These are phyloP conservation scores for Umbelopsis sp. DNA, from an alignment of 371 early-diverging fungal genomes.

Conservation along the genomic window DNA sequence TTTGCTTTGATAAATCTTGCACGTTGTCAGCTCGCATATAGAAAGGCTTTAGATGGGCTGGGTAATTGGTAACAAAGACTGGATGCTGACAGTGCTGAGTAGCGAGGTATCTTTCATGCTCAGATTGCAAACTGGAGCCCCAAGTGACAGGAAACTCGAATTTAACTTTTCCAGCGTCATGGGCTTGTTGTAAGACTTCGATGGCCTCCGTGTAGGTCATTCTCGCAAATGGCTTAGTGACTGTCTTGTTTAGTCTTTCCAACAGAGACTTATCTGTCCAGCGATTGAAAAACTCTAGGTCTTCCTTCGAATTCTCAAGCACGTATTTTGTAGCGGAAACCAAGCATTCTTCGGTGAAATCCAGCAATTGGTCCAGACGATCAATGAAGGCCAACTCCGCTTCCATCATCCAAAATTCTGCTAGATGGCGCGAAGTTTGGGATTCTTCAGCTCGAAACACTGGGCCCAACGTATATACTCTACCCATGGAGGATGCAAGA, in stretches of 20 bases:
- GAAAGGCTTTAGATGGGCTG: slow-evolving; percentile 82
- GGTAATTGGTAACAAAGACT: slow-evolving; percentile 93
- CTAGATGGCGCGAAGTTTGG: slow-evolving; percentile 82
- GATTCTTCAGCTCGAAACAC: slow-evolving; percentile 90
- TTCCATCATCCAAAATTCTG: slow-evolving; percentile 97
- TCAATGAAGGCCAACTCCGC: slow-evolving; percentile 85
- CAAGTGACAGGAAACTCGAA: slow-evolving; percentile 74
- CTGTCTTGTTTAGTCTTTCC: slow-evolving; percentile 38
- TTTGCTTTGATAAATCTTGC: slow-evolving; percentile 48
- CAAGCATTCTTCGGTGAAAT: slow-evolving; percentile 62
- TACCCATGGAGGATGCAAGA: slow-evolving; percentile 69
- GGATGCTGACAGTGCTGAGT: slow-evolving; percentile 70
- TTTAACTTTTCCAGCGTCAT: slow-evolving; percentile 29
- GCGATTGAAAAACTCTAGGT: slow-evolving; percentile 57
- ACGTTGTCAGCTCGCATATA: slow-evolving; percentile 80
- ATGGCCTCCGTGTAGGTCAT: slow-evolving; percentile 88
- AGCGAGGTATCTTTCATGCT: slow-evolving; percentile 88
- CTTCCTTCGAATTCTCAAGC: slow-evolving; percentile 52
- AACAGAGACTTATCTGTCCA: slow-evolving; percentile 54
- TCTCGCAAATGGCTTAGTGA: slow-evolving; percentile 64
- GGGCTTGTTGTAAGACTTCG: slow-evolving; percentile 59
- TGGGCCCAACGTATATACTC: slow-evolving; percentile 89
- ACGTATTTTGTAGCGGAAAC: slow-evolving; percentile 55
- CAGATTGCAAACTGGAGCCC: slow-evolving; percentile 82
- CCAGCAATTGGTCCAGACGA: slow-evolving; percentile 52